These are phyloP conservation scores for Podospora bellae-mahoneyi DNA, from an alignment of 495 filamentous ascomycete genomes.

Conservation along the genomic window DNA sequence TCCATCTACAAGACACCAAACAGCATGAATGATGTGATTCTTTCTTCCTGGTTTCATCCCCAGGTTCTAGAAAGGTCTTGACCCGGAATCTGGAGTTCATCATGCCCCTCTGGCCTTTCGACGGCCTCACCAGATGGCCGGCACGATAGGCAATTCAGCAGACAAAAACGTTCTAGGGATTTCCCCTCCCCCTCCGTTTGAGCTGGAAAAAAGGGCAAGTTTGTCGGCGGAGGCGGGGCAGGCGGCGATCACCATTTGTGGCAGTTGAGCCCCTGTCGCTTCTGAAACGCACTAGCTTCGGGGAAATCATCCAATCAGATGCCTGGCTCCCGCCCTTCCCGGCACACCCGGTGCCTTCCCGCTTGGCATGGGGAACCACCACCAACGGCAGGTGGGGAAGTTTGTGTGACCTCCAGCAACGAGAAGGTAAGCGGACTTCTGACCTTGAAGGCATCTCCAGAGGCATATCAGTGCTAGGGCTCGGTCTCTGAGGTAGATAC, in stretches of 20 bases:
- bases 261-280: conserved; percentile 19
- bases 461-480: no score
- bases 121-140: background rate
- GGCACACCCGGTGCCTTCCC: conserved; percentile 12
- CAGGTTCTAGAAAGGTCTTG: background rate
- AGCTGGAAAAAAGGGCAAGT: background rate
- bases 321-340: conserved; percentile 1
- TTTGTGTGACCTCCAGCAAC: background rate
- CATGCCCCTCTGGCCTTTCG: background rate
- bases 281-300: conserved; percentile 26
- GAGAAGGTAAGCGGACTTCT: background rate
- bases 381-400: background rate
- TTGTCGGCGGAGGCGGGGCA: conserved; percentile 6
- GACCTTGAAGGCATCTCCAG: background rate
- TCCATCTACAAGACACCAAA: background rate
- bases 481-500: no score
- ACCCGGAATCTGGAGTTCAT: background rate
- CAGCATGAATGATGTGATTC: background rate
- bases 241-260: conserved; percentile 22
- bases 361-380: background rate
- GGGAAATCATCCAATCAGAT: conserved; percentile 14
- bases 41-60: background rate
- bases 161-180: background rate
- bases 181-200: background rate
- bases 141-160: background rate